Evolutionary conservation across 1,284 basidiomycete genomes (phyloP).

Genomic region (Inonotus obliquus): DNA sequence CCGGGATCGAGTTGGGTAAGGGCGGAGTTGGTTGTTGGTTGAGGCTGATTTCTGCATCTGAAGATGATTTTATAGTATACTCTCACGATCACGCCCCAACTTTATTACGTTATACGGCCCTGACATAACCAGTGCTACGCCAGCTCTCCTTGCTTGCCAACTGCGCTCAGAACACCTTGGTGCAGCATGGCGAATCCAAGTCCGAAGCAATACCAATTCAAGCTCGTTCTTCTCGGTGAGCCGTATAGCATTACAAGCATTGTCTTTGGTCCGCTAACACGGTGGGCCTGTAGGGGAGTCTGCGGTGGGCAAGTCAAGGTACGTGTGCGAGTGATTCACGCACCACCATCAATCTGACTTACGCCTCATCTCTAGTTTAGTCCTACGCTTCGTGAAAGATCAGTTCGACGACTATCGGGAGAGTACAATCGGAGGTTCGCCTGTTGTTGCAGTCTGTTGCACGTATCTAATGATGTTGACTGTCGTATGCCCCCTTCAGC

Average conservation of each 20-base stretch:
- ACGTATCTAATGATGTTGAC: constrained; percentile 10
- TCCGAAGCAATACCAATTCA: constrained; percentile 85
- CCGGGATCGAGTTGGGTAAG: constrained; percentile 26
- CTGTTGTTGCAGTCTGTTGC: constrained; percentile 20
- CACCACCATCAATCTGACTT: neutral
- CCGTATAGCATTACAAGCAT: constrained; percentile 12
- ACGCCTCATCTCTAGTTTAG: constrained; percentile 53
- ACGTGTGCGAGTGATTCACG: constrained; percentile 19
- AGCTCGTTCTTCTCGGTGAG: constrained; percentile 87
- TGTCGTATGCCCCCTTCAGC: constrained; percentile 44
- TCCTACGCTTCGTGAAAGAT: constrained; percentile 93
- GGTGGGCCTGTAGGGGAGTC: constrained; percentile 70
- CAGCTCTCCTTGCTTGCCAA: constrained; percentile 17
- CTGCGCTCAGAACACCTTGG: constrained; percentile 18
- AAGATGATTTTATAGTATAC: neutral
- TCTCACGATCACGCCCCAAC: constrained; percentile 2
- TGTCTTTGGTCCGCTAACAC: constrained; percentile 12
- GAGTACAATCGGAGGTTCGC: constrained; percentile 78
- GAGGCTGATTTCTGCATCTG: neutral
- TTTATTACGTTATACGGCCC: constrained; percentile 16
- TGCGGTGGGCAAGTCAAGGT: constrained; percentile 96
- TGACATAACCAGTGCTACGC: neutral
- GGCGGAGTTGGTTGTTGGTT: constrained; percentile 17
- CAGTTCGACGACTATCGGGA: constrained; percentile 98
- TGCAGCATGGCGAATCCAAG: constrained; percentile 49